Base-by-base conservation (phyloP, 2,329 filamentous ascomycete species). In the Chaetomium olivaceum region DNA sequence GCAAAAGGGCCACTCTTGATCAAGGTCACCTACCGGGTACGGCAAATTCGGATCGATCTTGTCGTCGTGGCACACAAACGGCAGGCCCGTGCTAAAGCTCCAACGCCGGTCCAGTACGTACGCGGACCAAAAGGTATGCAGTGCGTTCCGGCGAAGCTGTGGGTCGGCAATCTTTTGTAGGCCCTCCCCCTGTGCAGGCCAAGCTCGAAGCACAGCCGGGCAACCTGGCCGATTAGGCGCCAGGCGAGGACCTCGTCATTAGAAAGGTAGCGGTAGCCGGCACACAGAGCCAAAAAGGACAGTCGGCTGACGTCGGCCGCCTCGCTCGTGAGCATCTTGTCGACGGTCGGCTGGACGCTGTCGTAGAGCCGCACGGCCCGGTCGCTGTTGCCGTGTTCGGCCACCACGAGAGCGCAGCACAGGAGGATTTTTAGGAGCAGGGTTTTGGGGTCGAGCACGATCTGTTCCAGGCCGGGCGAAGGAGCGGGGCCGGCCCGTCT, bases 1-100 rank as follows among this genome's bases (percentile, higher is more conserved):
- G 19, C 11, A 33, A 33, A 36, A 36, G 6, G n/a, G 52, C n/a
- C n/a, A 27, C 21, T 23, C 19, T 4, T n/a, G n/a, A n/a, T n/a
- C 19, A 16, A 3, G 1, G 16, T 31, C n/a, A 77, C 85, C 79
- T 80, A 96, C 92, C 31, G 93, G 93, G 72, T 91, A 88, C 1
- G 91, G 92, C 25, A 97, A 79, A 60, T 85, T 85, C 0, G 89
- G 87, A 73, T 97, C 93, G 67, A 97, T 91, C 74, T 96, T 92
- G 19, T 91, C 86, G 73, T 97, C 93, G 70, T 94, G 90, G 43
- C 96, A 82, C 2, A 91, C 89, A 78, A 92, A 96, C 0, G 93
- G 93, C 76, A 97, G 84, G 0, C 93, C 93, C 0, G 91, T 93
- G n/a, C 90, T 91, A 71, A 97, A 92, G 69, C 90, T 92, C 92